phyloP scores from a whole-genome alignment of 495 filamentous ascomycete genomes.

The Schizothecium vesticola region DNA sequence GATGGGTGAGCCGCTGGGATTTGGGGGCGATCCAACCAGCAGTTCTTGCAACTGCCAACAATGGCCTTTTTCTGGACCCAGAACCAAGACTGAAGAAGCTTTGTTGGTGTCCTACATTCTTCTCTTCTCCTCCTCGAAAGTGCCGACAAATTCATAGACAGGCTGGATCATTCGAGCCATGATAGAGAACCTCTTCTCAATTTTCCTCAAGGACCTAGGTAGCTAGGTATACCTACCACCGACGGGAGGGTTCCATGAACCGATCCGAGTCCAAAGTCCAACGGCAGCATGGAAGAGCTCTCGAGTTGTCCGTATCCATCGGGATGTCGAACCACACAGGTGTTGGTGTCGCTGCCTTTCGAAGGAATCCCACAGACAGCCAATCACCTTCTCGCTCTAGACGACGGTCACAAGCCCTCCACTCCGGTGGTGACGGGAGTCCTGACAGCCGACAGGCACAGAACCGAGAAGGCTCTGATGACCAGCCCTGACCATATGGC shows the following conservation, averaged over 20 bases:
- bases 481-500: too few relatives aligned
- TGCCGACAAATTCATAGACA: background rate
- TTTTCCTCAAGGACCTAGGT: background rate
- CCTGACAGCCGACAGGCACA: background rate
- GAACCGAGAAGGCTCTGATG: background rate
- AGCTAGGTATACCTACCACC: background rate
- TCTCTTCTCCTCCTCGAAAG: background rate
- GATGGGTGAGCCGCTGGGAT: background rate
- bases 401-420: background rate
- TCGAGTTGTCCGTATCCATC: background rate
- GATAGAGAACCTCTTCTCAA: too few relatives aligned
- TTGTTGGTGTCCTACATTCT: background rate
- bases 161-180: background rate
- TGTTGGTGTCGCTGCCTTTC: background rate
- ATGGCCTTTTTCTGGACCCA: background rate
- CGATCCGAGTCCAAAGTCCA: background rate
- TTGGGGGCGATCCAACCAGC: background rate
- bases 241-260: background rate
- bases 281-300: background rate
- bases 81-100: background rate
- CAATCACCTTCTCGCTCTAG: background rate
- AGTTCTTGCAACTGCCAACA: background rate
- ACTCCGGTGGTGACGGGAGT: background rate
- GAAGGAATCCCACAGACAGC: background rate
- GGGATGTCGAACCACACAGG: background rate